Percentiles rank a stretch among this genome's conserved stretches.
Conservation (phyloP, 331 rosid species). For the Malus hybrid region DNA sequence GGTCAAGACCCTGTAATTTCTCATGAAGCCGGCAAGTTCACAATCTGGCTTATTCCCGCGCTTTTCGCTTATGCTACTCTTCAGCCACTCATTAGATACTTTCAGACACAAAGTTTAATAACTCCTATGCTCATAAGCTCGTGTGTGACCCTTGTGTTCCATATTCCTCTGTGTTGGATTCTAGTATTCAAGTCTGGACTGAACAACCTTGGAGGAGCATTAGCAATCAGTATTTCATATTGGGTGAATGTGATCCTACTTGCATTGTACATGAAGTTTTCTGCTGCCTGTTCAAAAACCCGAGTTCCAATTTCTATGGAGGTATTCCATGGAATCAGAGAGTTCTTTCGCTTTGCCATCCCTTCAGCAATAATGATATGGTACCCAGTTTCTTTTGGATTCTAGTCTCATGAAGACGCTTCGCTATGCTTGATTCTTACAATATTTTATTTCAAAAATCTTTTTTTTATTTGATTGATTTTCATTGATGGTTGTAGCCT, state of each 20-base stretch:
- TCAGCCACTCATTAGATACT: too few relatives aligned
- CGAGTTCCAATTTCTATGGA: slow-evolving; percentile 49
- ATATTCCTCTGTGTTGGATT: too few relatives aligned
- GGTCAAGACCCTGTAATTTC: too few relatives aligned
- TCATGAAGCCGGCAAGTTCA: too few relatives aligned
- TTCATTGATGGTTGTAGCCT: too few relatives aligned
- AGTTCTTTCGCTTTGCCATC: slow-evolving; percentile 54
- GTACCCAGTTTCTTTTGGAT: slow-evolving; percentile 9
- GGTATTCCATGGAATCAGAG: slow-evolving; percentile 44
- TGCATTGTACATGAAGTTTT: slow-evolving; percentile 48
- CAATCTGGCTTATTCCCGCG: too few relatives aligned
- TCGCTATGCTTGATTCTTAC: background rate
- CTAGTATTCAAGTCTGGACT: slow-evolving; percentile 36
- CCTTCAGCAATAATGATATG: slow-evolving; percentile 63
- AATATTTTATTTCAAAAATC: background rate
- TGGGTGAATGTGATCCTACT: slow-evolving; percentile 68
- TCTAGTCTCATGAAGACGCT: background rate
- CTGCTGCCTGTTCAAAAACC: slow-evolving; percentile 42
- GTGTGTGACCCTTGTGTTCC: too few relatives aligned
- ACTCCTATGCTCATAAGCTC: too few relatives aligned
- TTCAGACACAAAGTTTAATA: too few relatives aligned
- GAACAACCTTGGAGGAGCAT: slow-evolving; percentile 57
- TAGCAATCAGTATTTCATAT: slow-evolving; percentile 53
- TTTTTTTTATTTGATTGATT: too few relatives aligned
- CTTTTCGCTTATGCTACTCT: too few relatives aligned